Evolutionary conservation across 257 asterid genomes (phyloP).

Genomic region (Lavandula angustifolia): DNA sequence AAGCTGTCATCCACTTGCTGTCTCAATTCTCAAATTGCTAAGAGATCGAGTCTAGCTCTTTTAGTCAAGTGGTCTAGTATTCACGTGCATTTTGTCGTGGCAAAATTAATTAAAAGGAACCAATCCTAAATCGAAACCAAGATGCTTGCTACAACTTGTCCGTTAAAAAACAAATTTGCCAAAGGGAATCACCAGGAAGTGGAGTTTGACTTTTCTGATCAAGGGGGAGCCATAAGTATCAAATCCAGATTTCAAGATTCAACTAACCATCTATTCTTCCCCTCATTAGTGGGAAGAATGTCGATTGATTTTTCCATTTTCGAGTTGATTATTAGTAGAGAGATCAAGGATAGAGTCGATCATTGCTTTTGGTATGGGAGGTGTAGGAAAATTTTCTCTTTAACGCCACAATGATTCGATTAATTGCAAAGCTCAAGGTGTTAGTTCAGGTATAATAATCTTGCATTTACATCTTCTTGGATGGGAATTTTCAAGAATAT

Average conservation of each 20-base stretch:
- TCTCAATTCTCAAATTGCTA: no score
- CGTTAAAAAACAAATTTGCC: not conserved
- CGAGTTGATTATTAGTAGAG: not conserved
- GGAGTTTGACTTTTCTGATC: not conserved
- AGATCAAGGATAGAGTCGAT: not conserved
- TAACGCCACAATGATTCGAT: no score
- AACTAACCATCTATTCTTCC: not conserved
- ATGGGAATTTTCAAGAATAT: slow-evolving; percentile 18
- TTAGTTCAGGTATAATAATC: slow-evolving; percentile 15
- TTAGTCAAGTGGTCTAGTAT: slow-evolving; percentile 3
- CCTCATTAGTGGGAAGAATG: not conserved
- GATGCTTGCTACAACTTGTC: not conserved
- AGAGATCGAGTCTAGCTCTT: no score
- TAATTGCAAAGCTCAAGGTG: not conserved
- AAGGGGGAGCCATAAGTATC: slow-evolving; percentile 12
- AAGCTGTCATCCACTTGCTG: no score
- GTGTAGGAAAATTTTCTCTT: slow-evolving; percentile 26
- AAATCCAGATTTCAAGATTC: not conserved
- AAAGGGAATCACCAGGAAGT: not conserved
- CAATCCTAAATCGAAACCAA: no score
- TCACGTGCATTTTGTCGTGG: not conserved
- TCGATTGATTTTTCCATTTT: not conserved
- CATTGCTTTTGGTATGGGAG: slow-evolving; percentile 34
- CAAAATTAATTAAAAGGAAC: no score
- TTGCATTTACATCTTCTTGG: not conserved